These are phyloP conservation scores for Ligustrum vulgare DNA, from an alignment of 257 asterid species.

Conservation along the genomic window DNA sequence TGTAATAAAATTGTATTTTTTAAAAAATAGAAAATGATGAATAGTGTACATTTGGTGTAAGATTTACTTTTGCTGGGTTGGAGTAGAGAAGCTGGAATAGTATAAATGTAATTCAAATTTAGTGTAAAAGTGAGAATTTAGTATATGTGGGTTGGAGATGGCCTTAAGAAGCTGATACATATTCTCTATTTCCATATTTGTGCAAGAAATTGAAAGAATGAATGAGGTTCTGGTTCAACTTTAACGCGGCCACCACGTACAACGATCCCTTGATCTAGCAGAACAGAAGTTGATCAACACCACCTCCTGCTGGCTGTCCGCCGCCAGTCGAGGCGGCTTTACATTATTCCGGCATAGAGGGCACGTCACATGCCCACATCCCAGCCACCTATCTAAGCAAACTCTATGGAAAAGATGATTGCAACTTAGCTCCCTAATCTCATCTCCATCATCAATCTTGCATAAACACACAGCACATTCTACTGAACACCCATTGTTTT, in stretches of 20 bases:
- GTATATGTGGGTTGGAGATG: no score
- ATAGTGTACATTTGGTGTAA: no score
- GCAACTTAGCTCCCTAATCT: constrained; percentile 33
- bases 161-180: not conserved
- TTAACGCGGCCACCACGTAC: constrained; percentile 38
- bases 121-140: no score
- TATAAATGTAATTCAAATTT: no score
- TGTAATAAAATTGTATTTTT: no score
- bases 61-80: no score
- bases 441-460: constrained; percentile 33
- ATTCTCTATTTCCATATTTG: not conserved
- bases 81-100: no score
- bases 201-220: constrained; percentile 11
- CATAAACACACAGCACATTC: constrained; percentile 45
- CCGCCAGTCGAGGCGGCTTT: constrained; percentile 10
- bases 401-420: constrained; percentile 35
- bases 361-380: constrained; percentile 28
- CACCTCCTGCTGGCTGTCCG: constrained; percentile 21
- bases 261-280: constrained; percentile 14
- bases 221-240: not conserved
- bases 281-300: constrained; percentile 24
- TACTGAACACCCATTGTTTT: not conserved
- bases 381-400: constrained; percentile 45
- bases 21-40: no score
- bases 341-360: constrained; percentile 37